These are phyloP conservation scores for Dalbergia oliveri DNA, from an alignment of 306 rosid species.

Conservation along the genomic window DNA sequence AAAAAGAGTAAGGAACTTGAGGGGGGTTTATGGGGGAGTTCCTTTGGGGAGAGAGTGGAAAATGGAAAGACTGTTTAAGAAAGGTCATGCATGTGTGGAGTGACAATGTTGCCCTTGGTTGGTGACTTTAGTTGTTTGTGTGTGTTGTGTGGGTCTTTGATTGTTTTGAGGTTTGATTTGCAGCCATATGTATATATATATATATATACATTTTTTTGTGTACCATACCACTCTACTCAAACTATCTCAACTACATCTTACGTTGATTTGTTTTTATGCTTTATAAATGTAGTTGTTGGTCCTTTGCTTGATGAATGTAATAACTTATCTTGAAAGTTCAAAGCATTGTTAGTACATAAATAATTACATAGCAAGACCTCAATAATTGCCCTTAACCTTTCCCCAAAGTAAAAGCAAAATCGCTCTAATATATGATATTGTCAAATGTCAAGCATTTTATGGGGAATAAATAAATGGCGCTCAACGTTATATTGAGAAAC, in stretches of 20 bases:
- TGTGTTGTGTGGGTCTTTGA: not conserved
- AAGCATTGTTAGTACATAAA: constrained; percentile 41
- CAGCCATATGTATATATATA: no score
- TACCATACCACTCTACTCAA: constrained; percentile 21
- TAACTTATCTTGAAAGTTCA: constrained; percentile 51
- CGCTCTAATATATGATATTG: not conserved
- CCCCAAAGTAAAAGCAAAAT: constrained; percentile 50
- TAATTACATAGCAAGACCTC: constrained; percentile 38
- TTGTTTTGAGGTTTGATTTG: constrained; percentile 42
- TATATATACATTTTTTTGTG: no score
- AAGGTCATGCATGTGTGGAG: not conserved
- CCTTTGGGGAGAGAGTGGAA: constrained; percentile 48
- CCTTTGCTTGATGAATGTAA: constrained; percentile 51
- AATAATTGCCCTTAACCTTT: constrained; percentile 44
- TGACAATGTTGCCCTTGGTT: constrained; percentile 61
- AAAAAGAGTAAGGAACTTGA: constrained; percentile 51
- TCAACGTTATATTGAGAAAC: not conserved
- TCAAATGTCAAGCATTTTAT: constrained; percentile 2
- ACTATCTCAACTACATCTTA: constrained; percentile 23
- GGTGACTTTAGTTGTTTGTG: constrained; percentile 44
- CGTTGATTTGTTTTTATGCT: constrained; percentile 39
- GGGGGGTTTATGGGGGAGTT: constrained; percentile 48
- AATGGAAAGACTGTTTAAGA: constrained; percentile 56
- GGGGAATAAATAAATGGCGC: not conserved
- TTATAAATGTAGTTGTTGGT: constrained; percentile 49